Conservation (phyloP, 1,284 basidiomycete species). For the Ustilago hordei region DNA sequence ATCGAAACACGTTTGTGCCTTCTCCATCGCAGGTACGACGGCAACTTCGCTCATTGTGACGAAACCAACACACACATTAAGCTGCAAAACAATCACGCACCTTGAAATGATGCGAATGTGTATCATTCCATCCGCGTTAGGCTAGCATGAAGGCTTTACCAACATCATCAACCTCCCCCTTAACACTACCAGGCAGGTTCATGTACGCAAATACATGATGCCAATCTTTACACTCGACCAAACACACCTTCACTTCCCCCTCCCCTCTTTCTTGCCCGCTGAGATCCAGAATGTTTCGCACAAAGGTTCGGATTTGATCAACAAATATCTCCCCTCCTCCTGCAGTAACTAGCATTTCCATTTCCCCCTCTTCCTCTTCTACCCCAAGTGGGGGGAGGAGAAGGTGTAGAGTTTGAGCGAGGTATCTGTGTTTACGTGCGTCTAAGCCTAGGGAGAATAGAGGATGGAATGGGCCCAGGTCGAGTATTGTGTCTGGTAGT, state of each 20-base stretch:
- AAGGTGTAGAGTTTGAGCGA: constrained; percentile 26
- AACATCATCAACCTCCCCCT: constrained; percentile 35
- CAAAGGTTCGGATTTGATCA: constrained; percentile 29
- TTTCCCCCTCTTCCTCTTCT: neutral
- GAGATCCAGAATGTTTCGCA: constrained; percentile 17
- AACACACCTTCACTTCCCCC: constrained; percentile 20
- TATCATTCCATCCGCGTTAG: constrained; percentile 1
- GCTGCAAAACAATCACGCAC: too few species aligned
- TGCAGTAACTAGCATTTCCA: constrained; percentile 27
- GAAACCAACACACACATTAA: neutral
- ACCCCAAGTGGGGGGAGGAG: neutral
- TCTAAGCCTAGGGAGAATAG: constrained; percentile 27
- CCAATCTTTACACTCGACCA: constrained; percentile 36
- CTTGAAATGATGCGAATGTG: neutral
- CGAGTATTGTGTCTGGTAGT: constrained; percentile 16
- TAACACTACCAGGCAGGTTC: constrained; percentile 32
- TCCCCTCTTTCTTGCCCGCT: neutral
- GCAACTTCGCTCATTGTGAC: too few species aligned
- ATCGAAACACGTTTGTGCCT: too few species aligned
- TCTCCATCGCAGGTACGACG: too few species aligned
- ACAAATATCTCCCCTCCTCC: constrained; percentile 31
- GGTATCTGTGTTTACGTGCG: constrained; percentile 17
- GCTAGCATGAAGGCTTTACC: constrained; percentile 35
- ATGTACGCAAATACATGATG: constrained; percentile 43
- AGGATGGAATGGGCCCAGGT: constrained; percentile 38